Percentiles rank a stretch among this genome's conserved stretches.
Conservation (phyloP, 2,329 filamentous ascomycete genomes). For the Aspergillus chevalieri region DNA sequence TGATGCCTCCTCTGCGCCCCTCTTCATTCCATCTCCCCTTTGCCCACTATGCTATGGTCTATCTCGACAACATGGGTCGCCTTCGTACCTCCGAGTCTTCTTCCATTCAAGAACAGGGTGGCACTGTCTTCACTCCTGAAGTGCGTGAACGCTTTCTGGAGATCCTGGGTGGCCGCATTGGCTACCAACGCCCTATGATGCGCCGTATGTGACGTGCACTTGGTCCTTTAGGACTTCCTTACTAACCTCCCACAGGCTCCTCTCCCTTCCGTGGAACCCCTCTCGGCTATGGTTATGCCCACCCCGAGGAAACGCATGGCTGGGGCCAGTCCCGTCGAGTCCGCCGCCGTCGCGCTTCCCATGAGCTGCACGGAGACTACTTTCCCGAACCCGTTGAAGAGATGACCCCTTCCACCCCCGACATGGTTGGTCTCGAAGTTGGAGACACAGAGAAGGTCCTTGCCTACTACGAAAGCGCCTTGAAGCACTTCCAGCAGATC, state of each 20-base stretch:
- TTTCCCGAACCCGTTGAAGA: constrained; percentile 21
- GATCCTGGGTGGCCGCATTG: constrained; percentile 24
- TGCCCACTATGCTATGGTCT: constrained; percentile 32
- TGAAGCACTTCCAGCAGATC: constrained; percentile 41
- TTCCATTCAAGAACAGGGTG: constrained; percentile 25
- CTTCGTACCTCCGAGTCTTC: constrained; percentile 28
- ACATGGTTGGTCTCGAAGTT: constrained; percentile 29
- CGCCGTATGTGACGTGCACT: constrained; percentile 20
- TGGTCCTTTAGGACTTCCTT: too few relatives aligned
- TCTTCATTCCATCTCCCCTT: constrained; percentile 24
- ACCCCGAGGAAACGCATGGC: constrained; percentile 3
- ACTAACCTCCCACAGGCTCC: constrained; percentile 1
- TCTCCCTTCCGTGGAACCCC: constrained; percentile 13
- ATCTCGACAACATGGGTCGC: constrained; percentile 28
- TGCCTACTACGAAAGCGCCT: constrained; percentile 36
- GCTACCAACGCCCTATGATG: constrained; percentile 20
- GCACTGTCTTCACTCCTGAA: constrained; percentile 28
- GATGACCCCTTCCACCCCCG: constrained; percentile 12
- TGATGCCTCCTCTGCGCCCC: constrained; percentile 18
- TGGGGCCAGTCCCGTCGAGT: constrained; percentile 17
- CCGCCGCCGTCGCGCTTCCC: constrained; percentile 24
- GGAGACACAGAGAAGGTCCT: constrained; percentile 34
- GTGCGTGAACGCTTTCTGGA: constrained; percentile 32
- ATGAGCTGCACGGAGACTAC: constrained; percentile 11
- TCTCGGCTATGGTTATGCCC: constrained; percentile 12